Percentiles rank a stretch among this genome's conserved stretches.
These are phyloP conservation scores for Coccomyxa subellipsoidea DNA, from an alignment of 163 green algal species.

Conservation along the genomic window DNA sequence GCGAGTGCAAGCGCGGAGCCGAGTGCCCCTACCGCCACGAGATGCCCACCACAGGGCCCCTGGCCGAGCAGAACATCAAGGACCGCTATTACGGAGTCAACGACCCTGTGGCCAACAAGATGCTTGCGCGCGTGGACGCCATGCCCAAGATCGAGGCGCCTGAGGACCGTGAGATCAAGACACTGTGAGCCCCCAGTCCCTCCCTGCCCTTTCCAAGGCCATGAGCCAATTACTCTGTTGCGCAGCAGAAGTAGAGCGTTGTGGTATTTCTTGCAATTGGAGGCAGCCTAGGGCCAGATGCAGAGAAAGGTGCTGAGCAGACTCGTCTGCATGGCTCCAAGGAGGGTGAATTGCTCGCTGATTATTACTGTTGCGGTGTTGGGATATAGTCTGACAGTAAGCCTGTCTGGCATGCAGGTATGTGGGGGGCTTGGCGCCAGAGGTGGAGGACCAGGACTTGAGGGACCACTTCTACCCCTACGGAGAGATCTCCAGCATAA, in stretches of 20 bases:
- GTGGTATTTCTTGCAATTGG: no score
- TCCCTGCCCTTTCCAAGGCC: no score
- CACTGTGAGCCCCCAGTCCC: no score
- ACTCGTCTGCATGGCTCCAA: no score
- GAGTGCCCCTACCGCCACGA: slow-evolving; percentile 96
- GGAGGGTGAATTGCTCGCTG: no score
- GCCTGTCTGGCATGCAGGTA: slow-evolving; percentile 37
- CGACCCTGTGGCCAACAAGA: slow-evolving; percentile 95
- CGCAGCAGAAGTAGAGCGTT: no score
- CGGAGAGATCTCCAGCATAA: slow-evolving; percentile 78
- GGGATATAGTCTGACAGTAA: no score
- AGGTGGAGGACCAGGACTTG: slow-evolving; percentile 84
- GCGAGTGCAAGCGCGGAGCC: slow-evolving; percentile 88
- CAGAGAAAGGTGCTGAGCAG: no score
- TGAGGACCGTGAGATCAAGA: slow-evolving; percentile 76
- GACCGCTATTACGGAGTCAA: slow-evolving; percentile 98
- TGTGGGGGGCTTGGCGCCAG: slow-evolving; percentile 74
- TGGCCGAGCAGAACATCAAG: slow-evolving; percentile 76
- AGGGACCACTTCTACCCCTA: slow-evolving; percentile 83
- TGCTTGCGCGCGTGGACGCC: slow-evolving; percentile 72
- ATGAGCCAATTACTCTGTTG: no score
- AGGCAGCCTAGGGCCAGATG: no score
- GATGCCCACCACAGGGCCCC: slow-evolving; percentile 56
- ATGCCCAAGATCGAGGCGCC: slow-evolving; percentile 77
- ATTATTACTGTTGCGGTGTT: no score